Evolutionary conservation across 805 yeast genomes (phyloP).

Genomic region (Candida krabiensis): DNA sequence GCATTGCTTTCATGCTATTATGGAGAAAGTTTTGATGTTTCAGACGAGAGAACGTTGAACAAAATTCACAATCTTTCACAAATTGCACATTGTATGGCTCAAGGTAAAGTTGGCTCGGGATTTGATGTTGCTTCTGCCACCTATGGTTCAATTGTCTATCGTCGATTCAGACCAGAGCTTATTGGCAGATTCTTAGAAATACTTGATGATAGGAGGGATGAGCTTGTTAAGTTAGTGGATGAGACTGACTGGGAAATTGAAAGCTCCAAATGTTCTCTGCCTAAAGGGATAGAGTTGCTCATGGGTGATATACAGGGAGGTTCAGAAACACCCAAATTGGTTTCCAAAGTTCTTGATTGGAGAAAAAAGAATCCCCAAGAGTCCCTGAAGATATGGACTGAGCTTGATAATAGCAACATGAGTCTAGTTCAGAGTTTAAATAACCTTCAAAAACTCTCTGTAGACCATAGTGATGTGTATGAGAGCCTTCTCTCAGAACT

Average conservation of each 20-base stretch:
- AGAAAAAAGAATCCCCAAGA: constrained; percentile 47
- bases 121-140: constrained; percentile 97
- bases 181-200: constrained; percentile 33
- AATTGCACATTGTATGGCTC: constrained; percentile 89
- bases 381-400: constrained; percentile 51
- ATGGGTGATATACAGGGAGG: constrained; percentile 96
- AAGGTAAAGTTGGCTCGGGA: constrained; percentile 94
- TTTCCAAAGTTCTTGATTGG: constrained; percentile 76
- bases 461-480: constrained; percentile 38
- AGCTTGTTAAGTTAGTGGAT: constrained; percentile 40
- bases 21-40: constrained; percentile 30
- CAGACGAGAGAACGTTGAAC: constrained; percentile 22
- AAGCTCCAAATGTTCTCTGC: constrained; percentile 59
- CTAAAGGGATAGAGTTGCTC: constrained; percentile 63
- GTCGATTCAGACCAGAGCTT: constrained; percentile 64
- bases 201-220: constrained; percentile 21
- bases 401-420: constrained; percentile 60
- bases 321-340: constrained; percentile 91
- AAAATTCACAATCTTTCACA: constrained; percentile 84
- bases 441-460: constrained; percentile 36
- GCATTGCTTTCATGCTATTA: constrained; percentile 56
- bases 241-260: constrained; percentile 59
- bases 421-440: constrained; percentile 50
- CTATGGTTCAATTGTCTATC: constrained; percentile 82
- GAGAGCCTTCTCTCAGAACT: constrained; percentile 22